phyloP scores from a whole-genome alignment of 495 filamentous ascomycete species.

The Massariosphaeria phaeospora region DNA sequence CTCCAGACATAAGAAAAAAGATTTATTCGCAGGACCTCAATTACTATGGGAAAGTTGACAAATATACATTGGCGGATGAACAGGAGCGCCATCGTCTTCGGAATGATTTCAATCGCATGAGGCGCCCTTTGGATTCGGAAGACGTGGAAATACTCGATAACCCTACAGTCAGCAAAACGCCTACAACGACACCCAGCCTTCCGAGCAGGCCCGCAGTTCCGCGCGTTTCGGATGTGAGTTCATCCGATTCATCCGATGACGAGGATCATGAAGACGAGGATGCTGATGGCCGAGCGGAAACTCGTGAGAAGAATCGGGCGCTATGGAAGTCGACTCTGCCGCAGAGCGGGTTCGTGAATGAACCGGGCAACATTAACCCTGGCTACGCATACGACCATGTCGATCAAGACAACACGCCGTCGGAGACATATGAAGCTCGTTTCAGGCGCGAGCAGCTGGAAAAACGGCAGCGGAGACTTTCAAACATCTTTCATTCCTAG shows the following conservation, averaged over 20 bases:
- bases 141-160: not conserved
- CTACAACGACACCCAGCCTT: too few relatives aligned
- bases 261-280: not conserved
- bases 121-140: not conserved
- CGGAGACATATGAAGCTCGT: too few relatives aligned
- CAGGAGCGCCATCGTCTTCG: conserved; percentile 3
- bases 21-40: too few relatives aligned
- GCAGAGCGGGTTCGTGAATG: not conserved
- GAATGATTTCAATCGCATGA: too few relatives aligned
- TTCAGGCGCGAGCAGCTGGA: too few relatives aligned
- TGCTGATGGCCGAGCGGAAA: not conserved
- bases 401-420: not conserved
- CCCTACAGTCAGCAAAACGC: too few relatives aligned
- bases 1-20: conserved; percentile 2
- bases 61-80: conserved; percentile 6
- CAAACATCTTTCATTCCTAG: too few relatives aligned
- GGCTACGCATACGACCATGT: conserved; percentile 7
- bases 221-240: too few relatives aligned
- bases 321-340: conserved; percentile 24
- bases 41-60: too few relatives aligned
- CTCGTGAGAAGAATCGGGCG: conserved; percentile 5
- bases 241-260: not conserved
- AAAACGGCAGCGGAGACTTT: too few relatives aligned
- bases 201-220: too few relatives aligned
- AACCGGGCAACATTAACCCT: not conserved